Evolutionary conservation across 164 flowering plant genomes (phyloP).

Genomic region (Taxillus chinensis): DNA sequence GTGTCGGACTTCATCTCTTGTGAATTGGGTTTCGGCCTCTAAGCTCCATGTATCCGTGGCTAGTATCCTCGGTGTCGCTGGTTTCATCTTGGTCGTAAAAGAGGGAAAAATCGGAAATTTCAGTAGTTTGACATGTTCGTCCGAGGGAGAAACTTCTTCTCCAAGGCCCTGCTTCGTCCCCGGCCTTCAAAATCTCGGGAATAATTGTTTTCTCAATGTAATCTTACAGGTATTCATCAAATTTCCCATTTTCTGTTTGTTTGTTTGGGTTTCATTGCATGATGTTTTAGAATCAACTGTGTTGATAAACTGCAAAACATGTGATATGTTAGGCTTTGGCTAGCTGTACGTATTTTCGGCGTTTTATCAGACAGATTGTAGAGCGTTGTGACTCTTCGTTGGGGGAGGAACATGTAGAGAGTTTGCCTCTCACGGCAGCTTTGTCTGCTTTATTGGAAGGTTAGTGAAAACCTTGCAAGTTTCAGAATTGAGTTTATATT

Average conservation of each 20-base stretch:
- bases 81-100: slow-evolving; percentile 33
- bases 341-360: slow-evolving; percentile 48
- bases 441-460: slow-evolving; percentile 59
- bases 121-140: slow-evolving; percentile 16
- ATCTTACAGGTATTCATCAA: slow-evolving; percentile 60
- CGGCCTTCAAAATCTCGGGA: slow-evolving; percentile 82
- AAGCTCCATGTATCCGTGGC: slow-evolving; percentile 33
- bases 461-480: slow-evolving; percentile 12
- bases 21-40: slow-evolving; percentile 31
- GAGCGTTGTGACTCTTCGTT: slow-evolving; percentile 25
- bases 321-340: slow-evolving; percentile 58
- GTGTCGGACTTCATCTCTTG: slow-evolving; percentile 11
- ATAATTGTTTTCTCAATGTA: slow-evolving; percentile 86
- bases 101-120: slow-evolving; percentile 21
- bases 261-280: background rate
- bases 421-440: slow-evolving; percentile 47
- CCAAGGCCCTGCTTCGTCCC: slow-evolving; percentile 32
- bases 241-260: background rate
- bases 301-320: background rate
- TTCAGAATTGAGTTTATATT: background rate
- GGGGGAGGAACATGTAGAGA: slow-evolving; percentile 25
- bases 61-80: slow-evolving; percentile 40
- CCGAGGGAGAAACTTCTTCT: slow-evolving; percentile 10
- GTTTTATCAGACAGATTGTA: slow-evolving; percentile 32
- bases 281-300: background rate